A percentile compares a stretch with the other conserved stretches of the same genome.
Conservation (phyloP, 2,329 filamentous ascomycete genomes). For the Alternaria sp. region DNA sequence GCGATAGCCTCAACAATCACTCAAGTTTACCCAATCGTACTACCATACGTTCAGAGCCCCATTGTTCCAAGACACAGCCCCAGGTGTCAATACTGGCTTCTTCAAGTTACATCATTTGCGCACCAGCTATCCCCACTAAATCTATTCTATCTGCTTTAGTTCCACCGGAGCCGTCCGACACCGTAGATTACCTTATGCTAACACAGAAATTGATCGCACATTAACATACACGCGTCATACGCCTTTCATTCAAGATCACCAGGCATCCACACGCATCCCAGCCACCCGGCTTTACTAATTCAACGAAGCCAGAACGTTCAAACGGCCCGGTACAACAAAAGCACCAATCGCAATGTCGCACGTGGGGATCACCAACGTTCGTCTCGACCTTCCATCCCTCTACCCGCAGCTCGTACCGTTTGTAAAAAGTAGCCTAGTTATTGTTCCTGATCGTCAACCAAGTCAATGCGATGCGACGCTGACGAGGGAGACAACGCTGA, state of each 20-base stretch:
- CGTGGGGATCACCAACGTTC: slow-evolving; percentile 9
- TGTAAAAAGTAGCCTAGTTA: slow-evolving; percentile 7
- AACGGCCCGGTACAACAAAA: slow-evolving; percentile 12
- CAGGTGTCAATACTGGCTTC: background rate
- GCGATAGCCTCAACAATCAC: slow-evolving; percentile 11
- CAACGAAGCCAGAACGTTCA: slow-evolving; percentile 6
- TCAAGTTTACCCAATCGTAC: background rate
- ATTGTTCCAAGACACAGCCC: slow-evolving; percentile 1
- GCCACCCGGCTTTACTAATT: slow-evolving; percentile 13
- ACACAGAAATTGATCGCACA: slow-evolving; percentile 8
- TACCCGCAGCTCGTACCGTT: slow-evolving; percentile 9
- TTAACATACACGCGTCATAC: slow-evolving; percentile 3
- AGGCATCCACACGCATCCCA: slow-evolving; percentile 8
- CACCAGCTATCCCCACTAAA: slow-evolving; percentile 10
- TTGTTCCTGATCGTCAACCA: background rate
- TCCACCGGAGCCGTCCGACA: slow-evolving; percentile 14
- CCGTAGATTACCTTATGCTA: background rate
- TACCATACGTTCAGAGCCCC: background rate
- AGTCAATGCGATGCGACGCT: slow-evolving; percentile 11
- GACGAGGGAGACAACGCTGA: slow-evolving; percentile 4
- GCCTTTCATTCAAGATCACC: background rate
- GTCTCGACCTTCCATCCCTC: slow-evolving; percentile 8
- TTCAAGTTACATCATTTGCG: slow-evolving; percentile 5
- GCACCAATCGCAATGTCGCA: slow-evolving; percentile 16
- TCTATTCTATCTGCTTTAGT: slow-evolving; percentile 8